These are phyloP conservation scores for Phellinidium pouzarii DNA, from an alignment of 1,284 basidiomycete genomes.

Conservation along the genomic window DNA sequence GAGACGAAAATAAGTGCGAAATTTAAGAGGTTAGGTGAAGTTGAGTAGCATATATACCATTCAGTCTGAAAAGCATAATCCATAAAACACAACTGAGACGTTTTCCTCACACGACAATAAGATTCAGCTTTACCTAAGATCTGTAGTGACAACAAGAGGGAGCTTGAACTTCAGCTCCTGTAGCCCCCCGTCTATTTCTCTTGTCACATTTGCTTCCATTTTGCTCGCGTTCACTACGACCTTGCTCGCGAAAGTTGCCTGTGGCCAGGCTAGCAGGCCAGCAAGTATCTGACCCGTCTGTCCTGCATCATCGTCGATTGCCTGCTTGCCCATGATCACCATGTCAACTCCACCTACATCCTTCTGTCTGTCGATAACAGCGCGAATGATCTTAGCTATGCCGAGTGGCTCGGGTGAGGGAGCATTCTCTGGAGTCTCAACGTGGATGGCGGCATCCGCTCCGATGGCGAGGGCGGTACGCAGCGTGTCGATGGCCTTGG, in stretches of 20 bases:
- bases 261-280: conserved; percentile 87
- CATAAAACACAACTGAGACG: not conserved
- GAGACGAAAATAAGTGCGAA: not conserved
- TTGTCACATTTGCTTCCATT: conserved; percentile 68
- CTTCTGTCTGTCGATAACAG: conserved; percentile 68
- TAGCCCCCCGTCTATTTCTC: conserved; percentile 94
- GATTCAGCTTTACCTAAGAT: conserved; percentile 73
- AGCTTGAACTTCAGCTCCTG: conserved; percentile 79
- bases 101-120: not conserved
- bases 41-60: conserved; percentile 24
- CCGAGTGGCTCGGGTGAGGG: conserved; percentile 79
- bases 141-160: conserved; percentile 89
- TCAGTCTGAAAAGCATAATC: conserved; percentile 25
- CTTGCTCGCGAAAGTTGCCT: conserved; percentile 94
- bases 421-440: conserved; percentile 73
- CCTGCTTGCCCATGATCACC: conserved; percentile 97
- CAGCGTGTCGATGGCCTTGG: conserved; percentile 87
- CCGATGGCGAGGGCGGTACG: conserved; percentile 98
- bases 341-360: conserved; percentile 63
- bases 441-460: conserved; percentile 89
- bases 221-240: conserved; percentile 69
- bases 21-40: not conserved
- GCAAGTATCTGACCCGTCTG: conserved; percentile 98
- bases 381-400: conserved; percentile 79
- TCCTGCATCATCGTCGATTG: conserved; percentile 96